Percentiles rank a stretch among this genome's conserved stretches.
phyloP scores from a whole-genome alignment of 192 early-diverging fungal genomes.

The Coemansia sp. region DNA sequence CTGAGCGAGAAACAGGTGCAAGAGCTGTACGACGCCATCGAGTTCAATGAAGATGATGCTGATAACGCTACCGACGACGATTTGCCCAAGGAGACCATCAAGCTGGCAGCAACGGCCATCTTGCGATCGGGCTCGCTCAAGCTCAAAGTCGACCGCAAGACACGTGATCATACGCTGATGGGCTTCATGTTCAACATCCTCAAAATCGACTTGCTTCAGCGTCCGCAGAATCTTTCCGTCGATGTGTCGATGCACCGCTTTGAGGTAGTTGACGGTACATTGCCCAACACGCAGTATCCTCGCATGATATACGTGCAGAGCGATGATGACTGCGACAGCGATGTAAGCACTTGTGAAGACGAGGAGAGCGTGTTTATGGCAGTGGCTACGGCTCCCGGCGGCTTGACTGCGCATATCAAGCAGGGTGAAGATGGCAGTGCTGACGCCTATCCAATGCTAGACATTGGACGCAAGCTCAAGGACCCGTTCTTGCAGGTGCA shows the following conservation, averaged over 20 bases:
- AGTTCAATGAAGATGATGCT: slow-evolving; percentile 80
- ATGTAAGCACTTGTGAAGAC: neutral
- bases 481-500: slow-evolving; percentile 54
- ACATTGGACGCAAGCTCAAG: slow-evolving; percentile 16
- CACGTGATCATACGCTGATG: slow-evolving; percentile 50
- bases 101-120: slow-evolving; percentile 61
- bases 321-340: slow-evolving; percentile 14
- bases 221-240: slow-evolving; percentile 41
- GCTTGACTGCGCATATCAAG: slow-evolving; percentile 14
- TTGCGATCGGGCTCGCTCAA: slow-evolving; percentile 80
- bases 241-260: slow-evolving; percentile 55
- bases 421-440: neutral
- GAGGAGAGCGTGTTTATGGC: slow-evolving; percentile 17
- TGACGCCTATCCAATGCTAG: slow-evolving; percentile 5
- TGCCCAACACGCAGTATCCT: slow-evolving; percentile 49
- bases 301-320: slow-evolving; percentile 54
- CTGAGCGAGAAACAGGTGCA: slow-evolving; percentile 84
- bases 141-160: slow-evolving; percentile 59
- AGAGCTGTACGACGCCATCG: slow-evolving; percentile 91
- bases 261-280: slow-evolving; percentile 55
- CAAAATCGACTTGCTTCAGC: slow-evolving; percentile 44
- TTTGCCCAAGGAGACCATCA: slow-evolving; percentile 57
- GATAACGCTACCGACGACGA: slow-evolving; percentile 40
- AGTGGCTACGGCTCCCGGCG: slow-evolving; percentile 21
- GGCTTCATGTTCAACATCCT: slow-evolving; percentile 49